These are phyloP conservation scores for Conticribra weissflogii DNA, from an alignment of 108 stramenopile genomes.

Conservation along the genomic window DNA sequence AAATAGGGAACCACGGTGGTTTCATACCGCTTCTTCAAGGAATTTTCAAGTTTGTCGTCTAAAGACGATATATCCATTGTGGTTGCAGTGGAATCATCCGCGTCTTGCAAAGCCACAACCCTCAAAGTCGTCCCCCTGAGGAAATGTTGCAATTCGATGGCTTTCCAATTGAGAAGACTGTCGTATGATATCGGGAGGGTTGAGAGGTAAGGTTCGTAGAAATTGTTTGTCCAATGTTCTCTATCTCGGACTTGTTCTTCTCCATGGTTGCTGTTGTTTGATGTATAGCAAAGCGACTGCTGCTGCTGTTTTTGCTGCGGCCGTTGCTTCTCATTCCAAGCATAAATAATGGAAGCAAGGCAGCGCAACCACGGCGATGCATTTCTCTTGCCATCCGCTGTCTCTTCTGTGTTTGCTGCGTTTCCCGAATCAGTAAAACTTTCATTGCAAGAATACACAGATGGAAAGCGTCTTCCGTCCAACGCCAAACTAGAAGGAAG, in stretches of 20 bases:
- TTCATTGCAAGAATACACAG: too few relatives aligned
- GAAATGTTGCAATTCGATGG: constrained; percentile 52
- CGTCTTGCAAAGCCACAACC: constrained; percentile 13
- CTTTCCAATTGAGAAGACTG: constrained; percentile 68
- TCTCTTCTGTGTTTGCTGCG: neutral
- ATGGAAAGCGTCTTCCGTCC: constrained; percentile 54
- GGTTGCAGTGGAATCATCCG: neutral
- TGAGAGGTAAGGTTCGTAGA: constrained; percentile 51
- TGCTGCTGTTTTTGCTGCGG: neutral
- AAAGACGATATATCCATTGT: too few relatives aligned
- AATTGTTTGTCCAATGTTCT: neutral
- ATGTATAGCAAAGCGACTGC: neutral
- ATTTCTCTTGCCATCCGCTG: too few relatives aligned
- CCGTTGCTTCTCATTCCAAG: constrained; percentile 14
- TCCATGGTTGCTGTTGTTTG: neutral
- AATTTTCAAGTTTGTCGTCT: constrained; percentile 13
- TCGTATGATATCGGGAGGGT: constrained; percentile 77
- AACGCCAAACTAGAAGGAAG: constrained; percentile 57
- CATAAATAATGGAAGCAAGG: constrained; percentile 46
- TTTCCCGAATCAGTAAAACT: too few relatives aligned
- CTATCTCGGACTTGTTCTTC: neutral
- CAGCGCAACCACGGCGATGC: constrained; percentile 79
- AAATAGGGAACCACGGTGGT: constrained; percentile 63
- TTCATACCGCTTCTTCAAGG: constrained; percentile 54
- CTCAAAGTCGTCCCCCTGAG: constrained; percentile 66